Base-by-base conservation (phyloP, 1,284 basidiomycete species). In the Microstroma glucosiphilum region DNA sequence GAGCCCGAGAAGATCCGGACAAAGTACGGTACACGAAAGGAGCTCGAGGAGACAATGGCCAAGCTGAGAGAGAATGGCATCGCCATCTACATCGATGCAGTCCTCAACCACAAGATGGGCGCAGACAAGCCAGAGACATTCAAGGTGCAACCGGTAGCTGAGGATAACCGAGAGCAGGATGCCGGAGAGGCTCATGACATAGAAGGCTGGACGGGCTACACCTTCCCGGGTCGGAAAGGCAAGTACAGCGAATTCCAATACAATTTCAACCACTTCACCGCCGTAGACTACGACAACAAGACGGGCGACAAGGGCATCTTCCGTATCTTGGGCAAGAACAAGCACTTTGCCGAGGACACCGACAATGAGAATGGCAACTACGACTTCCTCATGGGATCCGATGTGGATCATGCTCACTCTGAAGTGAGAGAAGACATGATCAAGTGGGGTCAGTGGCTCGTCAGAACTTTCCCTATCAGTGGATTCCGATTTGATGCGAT, bases 1-100 rank as follows among this genome's bases (percentile, higher is more conserved):
- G 67, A 25, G 21, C 51, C 51, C 13, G 43, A 62, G 8, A 60
- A 58, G 15, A 80, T 85, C 58, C 79, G 83, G 9, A 96, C 92
- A n/a, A 86, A 92, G 67, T 97, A 92, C 90, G 93, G 93, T 19
- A 89, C 88, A 13, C 89, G 88, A 70, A 86, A 91, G 54, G 87
- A 96, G 71, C 84, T 94, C 21, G 75, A 91, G 1, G 76, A 80
- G 4, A 87, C 89, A 12, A 88, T 89, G 77, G 80, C 82, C 48
- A 76, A 66, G 43, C 77, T 81, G 2, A 77, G 79, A 57, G 74
- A 81, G 49, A 65, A 78, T 57, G 81, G 86, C 4, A 72, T 73
- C 58, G 61, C 64, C 0, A 70, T 72, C 56, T 83, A 83, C 69
- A 80, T 82, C 53, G 83, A 84, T 67, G 82, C 81, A 0, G 83